These are phyloP conservation scores for Cucumis cinereus DNA, from an alignment of 306 rosid genomes.

Conservation along the genomic window DNA sequence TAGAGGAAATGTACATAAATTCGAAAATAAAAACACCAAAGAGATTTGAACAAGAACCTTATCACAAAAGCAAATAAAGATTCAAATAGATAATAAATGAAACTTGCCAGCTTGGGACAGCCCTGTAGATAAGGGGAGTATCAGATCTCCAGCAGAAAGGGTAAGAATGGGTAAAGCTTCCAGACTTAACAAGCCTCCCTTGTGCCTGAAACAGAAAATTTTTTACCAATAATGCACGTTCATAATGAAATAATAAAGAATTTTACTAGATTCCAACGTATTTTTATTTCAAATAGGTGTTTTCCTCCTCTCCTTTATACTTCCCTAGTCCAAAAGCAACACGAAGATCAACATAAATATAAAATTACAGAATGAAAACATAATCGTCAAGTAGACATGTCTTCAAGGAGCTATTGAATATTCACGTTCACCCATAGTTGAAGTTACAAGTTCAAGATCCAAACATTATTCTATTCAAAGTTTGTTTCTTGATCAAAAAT, in stretches of 20 bases:
- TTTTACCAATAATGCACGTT: background rate
- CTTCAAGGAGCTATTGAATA: background rate
- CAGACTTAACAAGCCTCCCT: slow-evolving; percentile 74
- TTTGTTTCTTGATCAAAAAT: background rate
- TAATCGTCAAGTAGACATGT: background rate
- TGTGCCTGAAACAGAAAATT: slow-evolving; percentile 44
- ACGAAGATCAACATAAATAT: background rate
- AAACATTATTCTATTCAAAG: background rate
- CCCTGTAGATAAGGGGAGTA: slow-evolving; percentile 89
- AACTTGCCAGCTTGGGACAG: slow-evolving; percentile 91
- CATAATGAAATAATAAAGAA: background rate
- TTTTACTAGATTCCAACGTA: background rate
- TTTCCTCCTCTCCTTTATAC: background rate
- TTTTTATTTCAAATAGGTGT: background rate
- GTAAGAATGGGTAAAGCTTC: slow-evolving; percentile 74
- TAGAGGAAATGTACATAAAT: background rate
- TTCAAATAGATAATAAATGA: background rate
- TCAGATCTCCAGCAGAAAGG: slow-evolving; percentile 91
- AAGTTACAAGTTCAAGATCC: background rate
- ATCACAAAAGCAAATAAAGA: background rate
- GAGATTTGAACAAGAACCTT: background rate
- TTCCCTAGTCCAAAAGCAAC: background rate
- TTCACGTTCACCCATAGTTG: background rate
- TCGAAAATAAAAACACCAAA: background rate
- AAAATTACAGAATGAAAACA: background rate